Percentiles rank a stretch among this genome's conserved stretches.
Evolutionary conservation across 2,329 filamentous ascomycete species (phyloP).

Genomic region (Cercospora beticola): DNA sequence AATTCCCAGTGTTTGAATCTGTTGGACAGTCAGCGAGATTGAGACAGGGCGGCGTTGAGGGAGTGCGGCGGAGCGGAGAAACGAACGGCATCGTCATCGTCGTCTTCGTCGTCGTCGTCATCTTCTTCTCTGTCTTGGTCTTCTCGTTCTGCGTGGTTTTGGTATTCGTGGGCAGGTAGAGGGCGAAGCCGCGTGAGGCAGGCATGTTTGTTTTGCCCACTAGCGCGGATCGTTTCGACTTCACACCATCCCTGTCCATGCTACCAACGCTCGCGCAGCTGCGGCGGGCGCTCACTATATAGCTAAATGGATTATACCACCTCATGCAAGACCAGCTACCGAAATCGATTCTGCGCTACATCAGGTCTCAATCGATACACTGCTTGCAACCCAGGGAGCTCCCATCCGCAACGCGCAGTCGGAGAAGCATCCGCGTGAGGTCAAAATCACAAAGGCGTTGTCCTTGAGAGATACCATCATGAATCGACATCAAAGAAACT

Average conservation of each 20-base stretch:
- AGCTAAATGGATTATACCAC: too few relatives aligned
- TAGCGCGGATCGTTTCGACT: background rate
- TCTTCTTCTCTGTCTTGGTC: background rate
- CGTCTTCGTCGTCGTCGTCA: background rate
- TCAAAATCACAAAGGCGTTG: background rate
- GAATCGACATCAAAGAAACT: background rate
- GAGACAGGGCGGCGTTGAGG: background rate
- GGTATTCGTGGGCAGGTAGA: background rate
- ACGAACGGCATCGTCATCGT: background rate
- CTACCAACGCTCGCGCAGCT: background rate
- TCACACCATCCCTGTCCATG: background rate
- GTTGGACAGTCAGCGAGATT: background rate
- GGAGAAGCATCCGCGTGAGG: background rate
- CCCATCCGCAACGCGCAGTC: too few relatives aligned
- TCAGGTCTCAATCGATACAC: too few relatives aligned
- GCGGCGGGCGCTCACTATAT: background rate
- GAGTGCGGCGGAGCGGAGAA: background rate
- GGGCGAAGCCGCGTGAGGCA: background rate
- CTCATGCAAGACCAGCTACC: too few relatives aligned
- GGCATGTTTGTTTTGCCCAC: background rate
- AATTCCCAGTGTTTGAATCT: background rate
- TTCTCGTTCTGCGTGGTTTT: background rate
- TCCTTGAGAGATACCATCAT: background rate
- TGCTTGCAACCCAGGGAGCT: too few relatives aligned
- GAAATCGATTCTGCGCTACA: too few relatives aligned